Percentiles rank a stretch among this genome's conserved stretches.
These are phyloP conservation scores for Phenoliferia sp. DNA, from an alignment of 1,284 basidiomycete species.

Conservation along the genomic window DNA sequence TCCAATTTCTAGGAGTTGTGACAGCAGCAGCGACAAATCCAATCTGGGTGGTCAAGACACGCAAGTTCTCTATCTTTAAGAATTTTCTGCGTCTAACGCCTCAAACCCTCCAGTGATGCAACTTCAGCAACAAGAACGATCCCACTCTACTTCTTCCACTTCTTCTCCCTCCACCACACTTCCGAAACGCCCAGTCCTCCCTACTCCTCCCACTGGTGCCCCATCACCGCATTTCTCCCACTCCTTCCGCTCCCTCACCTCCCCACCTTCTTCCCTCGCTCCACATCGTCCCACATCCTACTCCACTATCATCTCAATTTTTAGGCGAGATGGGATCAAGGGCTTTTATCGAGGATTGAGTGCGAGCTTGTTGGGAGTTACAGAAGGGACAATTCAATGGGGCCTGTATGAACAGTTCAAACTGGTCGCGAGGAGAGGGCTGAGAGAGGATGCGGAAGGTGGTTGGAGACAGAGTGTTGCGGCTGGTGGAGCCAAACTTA, in stretches of 20 bases:
- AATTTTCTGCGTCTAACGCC: background rate
- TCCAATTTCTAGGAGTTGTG: constrained; percentile 56
- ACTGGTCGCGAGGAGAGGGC: constrained; percentile 23
- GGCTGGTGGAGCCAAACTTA: constrained; percentile 87
- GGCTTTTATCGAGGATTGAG: constrained; percentile 94
- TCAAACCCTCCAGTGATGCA: constrained; percentile 57
- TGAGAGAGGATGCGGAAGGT: constrained; percentile 61
- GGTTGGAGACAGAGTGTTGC: constrained; percentile 54
- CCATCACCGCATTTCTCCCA: constrained; percentile 29
- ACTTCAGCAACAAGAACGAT: constrained; percentile 43
- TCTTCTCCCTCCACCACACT: background rate
- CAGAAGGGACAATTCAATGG: constrained; percentile 98
- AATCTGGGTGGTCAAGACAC: constrained; percentile 97
- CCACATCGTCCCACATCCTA: constrained; percentile 18
- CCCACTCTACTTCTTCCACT: background rate
- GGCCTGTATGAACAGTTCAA: constrained; percentile 72
- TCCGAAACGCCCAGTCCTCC: constrained; percentile 13
- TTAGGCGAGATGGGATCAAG: constrained; percentile 61
- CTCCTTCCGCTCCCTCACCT: constrained; percentile 28
- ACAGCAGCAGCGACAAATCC: constrained; percentile 92
- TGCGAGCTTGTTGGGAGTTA: constrained; percentile 91
- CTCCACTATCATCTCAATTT: constrained; percentile 27
- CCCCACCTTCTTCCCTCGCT: constrained; percentile 9
- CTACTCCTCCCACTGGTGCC: constrained; percentile 11
- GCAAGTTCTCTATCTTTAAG: background rate